A percentile compares a stretch with the other conserved stretches of the same genome.
These are phyloP conservation scores for Talinum fruticosum DNA, from an alignment of 148 eudicot genomes.

Conservation along the genomic window DNA sequence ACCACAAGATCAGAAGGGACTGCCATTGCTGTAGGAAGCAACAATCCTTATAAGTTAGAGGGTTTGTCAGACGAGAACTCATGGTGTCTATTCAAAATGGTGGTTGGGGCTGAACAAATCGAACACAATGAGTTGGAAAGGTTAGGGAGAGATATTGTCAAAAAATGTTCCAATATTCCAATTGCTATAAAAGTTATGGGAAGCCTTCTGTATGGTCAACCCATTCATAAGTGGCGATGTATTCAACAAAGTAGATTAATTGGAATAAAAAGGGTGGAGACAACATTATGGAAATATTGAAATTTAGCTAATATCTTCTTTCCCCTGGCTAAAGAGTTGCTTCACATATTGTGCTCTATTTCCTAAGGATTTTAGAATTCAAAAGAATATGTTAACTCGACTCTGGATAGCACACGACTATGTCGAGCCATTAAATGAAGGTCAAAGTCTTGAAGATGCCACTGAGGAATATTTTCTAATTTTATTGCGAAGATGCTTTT, in stretches of 20 bases:
- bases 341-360: constrained; percentile 21
- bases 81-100: constrained; percentile 22
- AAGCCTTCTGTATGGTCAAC: constrained; percentile 17
- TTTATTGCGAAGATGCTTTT: constrained; percentile 25
- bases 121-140: not conserved
- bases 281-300: constrained; percentile 19
- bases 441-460: constrained; percentile 11
- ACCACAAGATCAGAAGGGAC: constrained; percentile 31
- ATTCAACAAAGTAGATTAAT: constrained; percentile 7
- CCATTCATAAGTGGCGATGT: constrained; percentile 3
- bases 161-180: constrained; percentile 23
- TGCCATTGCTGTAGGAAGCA: constrained; percentile 19
- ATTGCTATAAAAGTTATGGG: constrained; percentile 27
- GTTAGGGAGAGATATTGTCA: constrained; percentile 21
- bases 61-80: constrained; percentile 29
- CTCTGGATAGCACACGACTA: constrained; percentile 29
- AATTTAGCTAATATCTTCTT: constrained; percentile 24
- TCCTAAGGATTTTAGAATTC: not conserved
- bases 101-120: not conserved
- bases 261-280: not conserved
- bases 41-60: constrained; percentile 7
- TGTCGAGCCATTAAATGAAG: not conserved
- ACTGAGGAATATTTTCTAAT: constrained; percentile 12
- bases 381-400: not conserved
- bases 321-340: constrained; percentile 12